These are phyloP conservation scores for Gryganskiella cystojenkinii DNA, from an alignment of 192 early-diverging fungal species.

Conservation along the genomic window DNA sequence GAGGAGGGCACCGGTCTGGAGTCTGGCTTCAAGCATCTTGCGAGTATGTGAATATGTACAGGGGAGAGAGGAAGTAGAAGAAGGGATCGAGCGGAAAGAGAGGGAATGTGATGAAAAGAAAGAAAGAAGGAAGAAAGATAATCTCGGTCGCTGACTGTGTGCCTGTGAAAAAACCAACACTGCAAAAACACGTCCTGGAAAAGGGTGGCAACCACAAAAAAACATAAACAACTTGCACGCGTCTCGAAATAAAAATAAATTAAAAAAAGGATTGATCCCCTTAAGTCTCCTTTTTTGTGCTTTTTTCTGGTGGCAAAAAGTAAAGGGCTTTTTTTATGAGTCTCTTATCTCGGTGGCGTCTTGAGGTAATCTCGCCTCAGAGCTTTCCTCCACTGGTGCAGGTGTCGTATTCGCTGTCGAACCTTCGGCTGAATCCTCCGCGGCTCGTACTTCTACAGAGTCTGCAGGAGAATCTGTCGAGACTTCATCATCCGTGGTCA, in stretches of 20 bases:
- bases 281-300: too few relatives aligned
- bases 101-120: constrained; percentile 2
- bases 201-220: too few relatives aligned
- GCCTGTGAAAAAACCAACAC: constrained; percentile 1
- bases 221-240: too few relatives aligned
- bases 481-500: constrained; percentile 9
- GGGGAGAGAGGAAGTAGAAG: not conserved
- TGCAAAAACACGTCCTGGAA: constrained; percentile 8
- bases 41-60: constrained; percentile 8
- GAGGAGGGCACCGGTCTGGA: constrained; percentile 86
- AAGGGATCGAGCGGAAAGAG: not conserved
- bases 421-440: not conserved
- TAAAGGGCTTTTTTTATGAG: too few relatives aligned
- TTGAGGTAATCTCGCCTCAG: not conserved
- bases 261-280: too few relatives aligned
- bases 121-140: not conserved
- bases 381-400: not conserved
- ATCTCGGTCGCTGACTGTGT: too few relatives aligned
- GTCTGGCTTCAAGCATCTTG: constrained; percentile 91
- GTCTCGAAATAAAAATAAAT: too few relatives aligned
- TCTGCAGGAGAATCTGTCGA: not conserved
- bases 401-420: too few relatives aligned
- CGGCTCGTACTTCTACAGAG: not conserved
- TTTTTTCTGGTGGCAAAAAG: too few relatives aligned
- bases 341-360: too few relatives aligned